Percentiles rank a stretch among this genome's conserved stretches.
These are phyloP conservation scores for Gilbertella persicaria DNA, from an alignment of 371 early-diverging fungal species.

Conservation along the genomic window DNA sequence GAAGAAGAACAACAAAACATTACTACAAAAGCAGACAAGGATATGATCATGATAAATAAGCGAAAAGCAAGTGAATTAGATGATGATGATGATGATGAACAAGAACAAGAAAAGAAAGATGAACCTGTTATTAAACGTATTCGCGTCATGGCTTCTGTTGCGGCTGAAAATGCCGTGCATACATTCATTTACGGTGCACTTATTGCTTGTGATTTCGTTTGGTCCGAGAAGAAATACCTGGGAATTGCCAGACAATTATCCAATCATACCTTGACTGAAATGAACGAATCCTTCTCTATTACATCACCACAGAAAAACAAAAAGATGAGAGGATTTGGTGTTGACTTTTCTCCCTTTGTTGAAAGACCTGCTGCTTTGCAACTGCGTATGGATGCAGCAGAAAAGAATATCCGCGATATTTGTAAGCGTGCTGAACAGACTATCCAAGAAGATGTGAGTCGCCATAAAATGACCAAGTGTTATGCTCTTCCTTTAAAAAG, in stretches of 20 bases:
- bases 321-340: slow-evolving; percentile 9
- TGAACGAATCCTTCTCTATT: too few relatives aligned
- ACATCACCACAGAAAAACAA: too few relatives aligned
- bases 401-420: background rate
- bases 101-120: background rate
- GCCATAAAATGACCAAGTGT: background rate
- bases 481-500: background rate
- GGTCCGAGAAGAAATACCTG: slow-evolving; percentile 1
- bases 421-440: background rate
- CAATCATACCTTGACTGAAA: too few relatives aligned
- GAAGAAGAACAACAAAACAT: background rate
- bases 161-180: background rate
- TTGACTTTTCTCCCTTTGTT: slow-evolving; percentile 1
- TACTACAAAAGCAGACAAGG: background rate
- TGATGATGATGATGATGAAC: background rate
- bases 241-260: too few relatives aligned
- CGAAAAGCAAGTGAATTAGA: background rate
- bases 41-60: background rate
- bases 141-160: background rate
- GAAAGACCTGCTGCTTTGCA: background rate
- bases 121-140: background rate
- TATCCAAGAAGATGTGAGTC: background rate
- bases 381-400: background rate
- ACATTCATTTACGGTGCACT: slow-evolving; percentile 2
- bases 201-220: slow-evolving; percentile 3